These are phyloP conservation scores for Gamarada debralockiae DNA, from an alignment of 495 filamentous ascomycete genomes.

Conservation along the genomic window DNA sequence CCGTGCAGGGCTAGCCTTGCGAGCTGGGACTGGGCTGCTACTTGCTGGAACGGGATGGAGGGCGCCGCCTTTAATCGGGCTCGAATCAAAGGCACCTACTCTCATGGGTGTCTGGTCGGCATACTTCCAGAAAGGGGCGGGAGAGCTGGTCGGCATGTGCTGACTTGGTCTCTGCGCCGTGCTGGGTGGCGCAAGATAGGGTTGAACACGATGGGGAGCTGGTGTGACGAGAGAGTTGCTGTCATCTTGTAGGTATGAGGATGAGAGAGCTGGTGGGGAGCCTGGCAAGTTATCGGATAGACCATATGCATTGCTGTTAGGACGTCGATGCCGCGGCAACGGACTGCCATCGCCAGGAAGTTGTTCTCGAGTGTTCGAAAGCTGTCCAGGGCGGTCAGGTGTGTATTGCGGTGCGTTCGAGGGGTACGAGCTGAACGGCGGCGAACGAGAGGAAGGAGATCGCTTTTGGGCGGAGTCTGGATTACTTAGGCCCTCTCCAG, in stretches of 20 bases:
- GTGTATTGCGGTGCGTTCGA: conserved; percentile 42
- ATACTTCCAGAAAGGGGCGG: conserved; percentile 97
- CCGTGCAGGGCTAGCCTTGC: conserved; percentile 27
- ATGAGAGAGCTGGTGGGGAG: conserved; percentile 70
- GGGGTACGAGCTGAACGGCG: conserved; percentile 40
- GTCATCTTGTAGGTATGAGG: conserved; percentile 52
- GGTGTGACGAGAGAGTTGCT: conserved; percentile 69
- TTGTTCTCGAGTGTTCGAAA: conserved; percentile 47
- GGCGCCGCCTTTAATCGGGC: conserved; percentile 40
- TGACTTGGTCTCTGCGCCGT: conserved; percentile 88
- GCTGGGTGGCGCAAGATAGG: conserved; percentile 79
- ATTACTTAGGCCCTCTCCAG: conserved; percentile 37
- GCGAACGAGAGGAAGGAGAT: conserved; percentile 42
- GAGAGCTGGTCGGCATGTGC: conserved; percentile 91
- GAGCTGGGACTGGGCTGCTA: conserved; percentile 45
- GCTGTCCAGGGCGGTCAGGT: conserved; percentile 54
- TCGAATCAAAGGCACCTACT: conserved; percentile 48
- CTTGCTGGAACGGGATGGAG: conserved; percentile 46
- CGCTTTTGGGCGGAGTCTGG: conserved; percentile 47
- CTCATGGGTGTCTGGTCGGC: conserved; percentile 70
- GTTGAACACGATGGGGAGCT: conserved; percentile 77
- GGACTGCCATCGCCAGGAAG: conserved; percentile 48
- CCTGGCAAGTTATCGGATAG: conserved; percentile 55
- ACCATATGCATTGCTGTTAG: conserved; percentile 44
- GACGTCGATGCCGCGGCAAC: conserved; percentile 44